A percentile compares a stretch with the other conserved stretches of the same genome.
Conservation (phyloP, 768 basidiomycete species). For the Nidula microcarpa region DNA sequence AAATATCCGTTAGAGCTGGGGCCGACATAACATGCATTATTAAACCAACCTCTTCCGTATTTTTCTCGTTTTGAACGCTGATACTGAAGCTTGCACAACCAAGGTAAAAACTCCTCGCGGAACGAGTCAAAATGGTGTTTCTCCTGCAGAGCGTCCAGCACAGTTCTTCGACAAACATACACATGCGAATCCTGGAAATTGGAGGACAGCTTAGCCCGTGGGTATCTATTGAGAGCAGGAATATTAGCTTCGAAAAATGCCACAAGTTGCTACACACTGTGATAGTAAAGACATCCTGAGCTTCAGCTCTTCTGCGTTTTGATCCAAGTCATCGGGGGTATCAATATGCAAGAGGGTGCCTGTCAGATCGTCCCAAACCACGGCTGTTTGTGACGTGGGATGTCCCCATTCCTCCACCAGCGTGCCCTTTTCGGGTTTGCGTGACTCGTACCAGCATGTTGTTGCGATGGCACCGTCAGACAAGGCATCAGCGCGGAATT, state of each 20-base stretch:
- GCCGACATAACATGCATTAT: constrained; percentile 1
- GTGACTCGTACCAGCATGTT: constrained; percentile 59
- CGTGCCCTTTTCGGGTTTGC: constrained; percentile 48
- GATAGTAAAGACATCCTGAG: constrained; percentile 74
- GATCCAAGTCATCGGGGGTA: constrained; percentile 64
- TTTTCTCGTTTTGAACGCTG: constrained; percentile 55
- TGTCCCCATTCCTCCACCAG: constrained; percentile 69
- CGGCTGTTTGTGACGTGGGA: constrained; percentile 37
- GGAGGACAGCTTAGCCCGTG: constrained; percentile 64
- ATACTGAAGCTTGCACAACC: constrained; percentile 87
- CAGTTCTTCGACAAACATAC: constrained; percentile 76
- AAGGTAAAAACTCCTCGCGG: constrained; percentile 87
- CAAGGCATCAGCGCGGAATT: constrained; percentile 72
- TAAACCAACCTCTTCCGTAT: constrained; percentile 45
- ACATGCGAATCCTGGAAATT: constrained; percentile 84
- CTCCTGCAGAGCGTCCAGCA: constrained; percentile 68
- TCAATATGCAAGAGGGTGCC: constrained; percentile 73
- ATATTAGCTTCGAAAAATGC: neutral
- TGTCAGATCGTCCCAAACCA: constrained; percentile 66
- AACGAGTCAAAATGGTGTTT: constrained; percentile 78
- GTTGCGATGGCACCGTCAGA: constrained; percentile 63
- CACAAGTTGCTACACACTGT: constrained; percentile 34
- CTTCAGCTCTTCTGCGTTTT: constrained; percentile 67
- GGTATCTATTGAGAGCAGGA: constrained; percentile 47
- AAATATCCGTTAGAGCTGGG: constrained; percentile 1